Evolutionary conservation across 306 rosid species (phyloP).

Genomic region (Ceratonia siliqua): DNA sequence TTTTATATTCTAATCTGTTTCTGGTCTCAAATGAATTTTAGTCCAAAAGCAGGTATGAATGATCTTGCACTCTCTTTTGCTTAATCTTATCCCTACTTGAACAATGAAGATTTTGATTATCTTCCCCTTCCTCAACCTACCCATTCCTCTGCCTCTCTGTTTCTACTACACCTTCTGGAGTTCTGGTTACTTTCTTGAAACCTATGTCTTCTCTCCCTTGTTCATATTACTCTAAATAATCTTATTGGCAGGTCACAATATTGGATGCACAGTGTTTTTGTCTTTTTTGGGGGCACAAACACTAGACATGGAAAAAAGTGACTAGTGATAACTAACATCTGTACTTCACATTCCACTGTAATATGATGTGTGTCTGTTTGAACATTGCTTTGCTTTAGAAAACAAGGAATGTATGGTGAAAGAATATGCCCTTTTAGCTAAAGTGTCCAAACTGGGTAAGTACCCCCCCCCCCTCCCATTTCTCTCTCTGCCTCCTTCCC

Average conservation of each 20-base stretch:
- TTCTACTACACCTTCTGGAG: background rate
- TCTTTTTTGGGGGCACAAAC: background rate
- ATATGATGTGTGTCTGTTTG: background rate
- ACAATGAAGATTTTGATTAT: background rate
- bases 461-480: too few relatives aligned
- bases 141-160: background rate
- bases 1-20: background rate
- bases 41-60: background rate
- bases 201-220: background rate
- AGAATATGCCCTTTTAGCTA: background rate
- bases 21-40: background rate
- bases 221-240: constrained; percentile 7
- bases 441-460: background rate
- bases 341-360: background rate
- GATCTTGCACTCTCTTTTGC: background rate
- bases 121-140: background rate
- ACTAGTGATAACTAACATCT: background rate
- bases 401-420: background rate
- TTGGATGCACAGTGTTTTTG: too few relatives aligned
- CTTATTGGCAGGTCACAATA: too few relatives aligned
- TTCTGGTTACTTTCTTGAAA: background rate
- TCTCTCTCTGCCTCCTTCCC: too few relatives aligned
- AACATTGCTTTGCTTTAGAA: too few relatives aligned
- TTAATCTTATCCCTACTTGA: background rate
- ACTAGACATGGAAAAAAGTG: background rate